Conservation (phyloP, 331 rosid species). For the Telfairia occidentalis region DNA sequence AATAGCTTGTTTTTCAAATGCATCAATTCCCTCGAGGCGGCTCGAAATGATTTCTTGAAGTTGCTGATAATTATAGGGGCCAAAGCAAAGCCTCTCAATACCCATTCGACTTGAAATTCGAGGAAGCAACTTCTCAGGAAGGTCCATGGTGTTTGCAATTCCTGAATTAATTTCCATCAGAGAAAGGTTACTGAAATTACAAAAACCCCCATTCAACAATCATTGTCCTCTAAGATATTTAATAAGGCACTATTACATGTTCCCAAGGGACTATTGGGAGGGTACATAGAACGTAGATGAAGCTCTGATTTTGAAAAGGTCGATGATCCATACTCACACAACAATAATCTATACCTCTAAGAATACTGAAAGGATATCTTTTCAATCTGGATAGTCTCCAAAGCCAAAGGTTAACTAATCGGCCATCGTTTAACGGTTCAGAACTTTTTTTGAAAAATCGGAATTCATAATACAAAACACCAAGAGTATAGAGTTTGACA, state of each 20-base stretch:
- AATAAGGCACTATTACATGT: background rate
- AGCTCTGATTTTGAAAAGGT: background rate
- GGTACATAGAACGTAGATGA: background rate
- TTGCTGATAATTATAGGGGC: conserved; percentile 83
- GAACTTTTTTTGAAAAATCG: background rate
- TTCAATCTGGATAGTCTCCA: background rate
- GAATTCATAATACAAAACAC: background rate
- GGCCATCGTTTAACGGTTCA: background rate
- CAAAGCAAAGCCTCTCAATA: conserved; percentile 88
- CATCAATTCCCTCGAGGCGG: conserved; percentile 76
- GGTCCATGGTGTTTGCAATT: conserved; percentile 98
- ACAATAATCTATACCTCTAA: background rate
- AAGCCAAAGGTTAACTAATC: background rate
- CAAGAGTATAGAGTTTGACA: background rate
- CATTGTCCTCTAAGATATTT: conserved; percentile 4
- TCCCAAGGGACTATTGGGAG: background rate
- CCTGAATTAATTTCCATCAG: conserved; percentile 39
- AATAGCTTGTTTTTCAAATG: conserved; percentile 78
- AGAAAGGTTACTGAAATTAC: conserved; percentile 11
- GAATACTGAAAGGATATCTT: background rate
- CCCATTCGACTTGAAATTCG: conserved; percentile 99
- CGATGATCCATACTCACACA: background rate
- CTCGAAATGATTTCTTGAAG: conserved; percentile 87
- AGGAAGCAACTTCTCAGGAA: conserved; percentile 98
- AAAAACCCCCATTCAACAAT: conserved; percentile 5